phyloP scores from a whole-genome alignment of 225 moss, liverwort and hornwort genomes.

The Sphagnum contortum region DNA sequence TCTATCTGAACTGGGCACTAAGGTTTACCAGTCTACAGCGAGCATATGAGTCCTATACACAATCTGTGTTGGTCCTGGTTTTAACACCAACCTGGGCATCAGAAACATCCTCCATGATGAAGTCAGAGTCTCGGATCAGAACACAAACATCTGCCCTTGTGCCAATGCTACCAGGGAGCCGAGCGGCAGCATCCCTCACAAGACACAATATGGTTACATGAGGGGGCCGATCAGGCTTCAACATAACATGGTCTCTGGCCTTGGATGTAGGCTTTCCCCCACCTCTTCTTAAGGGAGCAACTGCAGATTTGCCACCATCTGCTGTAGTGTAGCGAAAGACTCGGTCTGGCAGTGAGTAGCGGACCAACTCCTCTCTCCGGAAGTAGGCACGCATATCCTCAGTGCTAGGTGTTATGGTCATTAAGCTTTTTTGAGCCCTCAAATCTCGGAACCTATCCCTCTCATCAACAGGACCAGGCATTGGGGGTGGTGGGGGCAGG shows the following conservation, averaged over 20 bases:
- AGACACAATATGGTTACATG: slow-evolving; percentile 81
- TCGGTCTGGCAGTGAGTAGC: slow-evolving; percentile 68
- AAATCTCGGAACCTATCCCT: slow-evolving; percentile 75
- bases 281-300: slow-evolving; percentile 69
- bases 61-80: no score
- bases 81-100: slow-evolving; percentile 49
- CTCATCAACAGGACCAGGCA: slow-evolving; percentile 55
- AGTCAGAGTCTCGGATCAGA: slow-evolving; percentile 73
- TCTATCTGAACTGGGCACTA: no score
- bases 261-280: slow-evolving; percentile 78
- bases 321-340: slow-evolving; percentile 69
- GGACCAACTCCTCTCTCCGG: slow-evolving; percentile 60
- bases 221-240: slow-evolving; percentile 70
- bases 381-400: slow-evolving; percentile 77
- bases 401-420: slow-evolving; percentile 69
- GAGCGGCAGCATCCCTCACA: slow-evolving; percentile 75
- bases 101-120: slow-evolving; percentile 75
- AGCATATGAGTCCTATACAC: no score
- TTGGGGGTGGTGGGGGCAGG: slow-evolving; percentile 65
- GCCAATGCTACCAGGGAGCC: slow-evolving; percentile 78
- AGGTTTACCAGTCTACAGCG: no score
- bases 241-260: slow-evolving; percentile 79
- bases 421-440: slow-evolving; percentile 68
- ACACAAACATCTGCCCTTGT: slow-evolving; percentile 82
- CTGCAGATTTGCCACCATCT: slow-evolving; percentile 68